These are phyloP conservation scores for Leccinum subgranulosum DNA, from an alignment of 768 basidiomycete species.

Conservation along the genomic window DNA sequence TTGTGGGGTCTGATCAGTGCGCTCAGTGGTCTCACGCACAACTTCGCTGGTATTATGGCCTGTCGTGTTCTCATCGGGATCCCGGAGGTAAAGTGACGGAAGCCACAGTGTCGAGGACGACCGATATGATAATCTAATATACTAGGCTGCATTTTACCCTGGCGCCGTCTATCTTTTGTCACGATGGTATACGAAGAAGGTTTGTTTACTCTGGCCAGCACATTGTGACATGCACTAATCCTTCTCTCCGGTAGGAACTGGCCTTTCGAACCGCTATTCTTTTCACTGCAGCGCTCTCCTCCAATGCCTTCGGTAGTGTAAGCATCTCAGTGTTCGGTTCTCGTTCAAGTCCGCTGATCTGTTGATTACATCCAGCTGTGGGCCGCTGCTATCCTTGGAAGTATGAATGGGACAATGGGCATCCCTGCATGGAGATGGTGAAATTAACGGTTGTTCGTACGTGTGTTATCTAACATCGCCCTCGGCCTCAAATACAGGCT, in stretches of 20 bases:
- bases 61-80: conserved; percentile 53
- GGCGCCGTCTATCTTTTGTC: conserved; percentile 38
- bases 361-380: conserved; percentile 43
- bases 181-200: conserved; percentile 23
- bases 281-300: conserved; percentile 54
- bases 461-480: neutral
- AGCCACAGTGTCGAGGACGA: neutral
- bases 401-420: conserved; percentile 65
- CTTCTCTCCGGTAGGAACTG: conserved; percentile 44
- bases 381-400: conserved; percentile 28
- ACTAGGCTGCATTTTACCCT: conserved; percentile 25
- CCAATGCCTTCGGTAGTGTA: conserved; percentile 66
- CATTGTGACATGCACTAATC: neutral
- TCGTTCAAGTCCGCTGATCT: neutral
- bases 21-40: conserved; percentile 57
- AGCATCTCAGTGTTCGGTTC: conserved; percentile 15
- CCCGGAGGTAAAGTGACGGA: conserved; percentile 43
- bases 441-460: conserved; percentile 5
- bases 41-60: conserved; percentile 43
- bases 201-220: neutral
- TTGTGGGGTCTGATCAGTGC: conserved; percentile 64
- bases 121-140: neutral
- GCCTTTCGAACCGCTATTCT: conserved; percentile 61
- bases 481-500: neutral
- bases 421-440: conserved; percentile 73